Evolutionary conservation across 225 moss, liverwort and hornwort genomes (phyloP), one percentile per base, ranked within the genome.

Genomic region (Polytrichum formosum): DNA sequence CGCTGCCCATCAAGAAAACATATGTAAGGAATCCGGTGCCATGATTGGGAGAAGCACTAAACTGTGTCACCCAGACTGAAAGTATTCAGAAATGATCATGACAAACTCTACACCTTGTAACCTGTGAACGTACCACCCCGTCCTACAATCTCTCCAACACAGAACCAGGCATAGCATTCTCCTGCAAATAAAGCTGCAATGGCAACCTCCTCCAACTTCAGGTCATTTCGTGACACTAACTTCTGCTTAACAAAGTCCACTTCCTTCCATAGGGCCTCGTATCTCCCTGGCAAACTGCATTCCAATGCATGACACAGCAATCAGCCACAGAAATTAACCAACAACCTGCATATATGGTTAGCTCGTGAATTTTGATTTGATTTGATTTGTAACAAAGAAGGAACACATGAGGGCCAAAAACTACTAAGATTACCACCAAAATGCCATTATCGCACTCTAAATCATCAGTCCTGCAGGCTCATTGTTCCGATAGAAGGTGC

Each of bases 111-210:
- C 70, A 94, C 97, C 78, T 94, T 94, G 83, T 98, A 98, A 59
- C 97, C 94, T 56, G 90, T 91, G 19, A 97, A 7, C 27, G 94
- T 87, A 66, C 88, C 88, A 76, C 94, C 97, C 75, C 97, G 90
- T 56, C 97, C 97, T 19, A 92, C 85, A 55, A 98, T 98, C 82
- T 98, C 94, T 63, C 97, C 97, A 56, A 98, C 91, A 83, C 97
- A 98, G 77, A 80, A 98, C 97, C 97, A 98, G 19, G 94, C 94
- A 63, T 94, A 98, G 77, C 88, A 94, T 69, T 98, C 97, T 63
- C 90, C 94, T 23, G 82, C 85, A 73, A 98, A 94, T 70, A 98
- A 67, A 63, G 87, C 85, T 69, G 88, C 92, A 60, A 98, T 78
- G 69, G 75, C 91, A 54, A 92, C 23, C 80, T 98, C 97, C 79